Conservation (phyloP, 1,284 basidiomycete species). For the Puccinia horiana region DNA sequence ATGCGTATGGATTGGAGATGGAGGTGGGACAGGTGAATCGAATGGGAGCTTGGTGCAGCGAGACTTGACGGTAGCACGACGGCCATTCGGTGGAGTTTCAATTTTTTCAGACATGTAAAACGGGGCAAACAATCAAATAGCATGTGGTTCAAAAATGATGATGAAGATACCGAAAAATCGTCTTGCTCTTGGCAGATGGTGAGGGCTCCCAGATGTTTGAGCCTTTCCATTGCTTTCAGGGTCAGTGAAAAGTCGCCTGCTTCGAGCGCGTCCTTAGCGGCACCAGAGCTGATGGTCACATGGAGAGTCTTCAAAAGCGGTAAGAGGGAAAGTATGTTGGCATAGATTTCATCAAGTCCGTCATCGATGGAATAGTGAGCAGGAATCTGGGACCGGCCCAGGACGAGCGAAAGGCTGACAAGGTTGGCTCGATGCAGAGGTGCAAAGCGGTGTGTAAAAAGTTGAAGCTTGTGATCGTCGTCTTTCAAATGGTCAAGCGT, state of each 20-base stretch:
- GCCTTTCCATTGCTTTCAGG: slow-evolving; percentile 2
- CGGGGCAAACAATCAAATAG: neutral
- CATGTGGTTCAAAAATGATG: neutral
- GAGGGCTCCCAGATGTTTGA: neutral
- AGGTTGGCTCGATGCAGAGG: slow-evolving; percentile 11
- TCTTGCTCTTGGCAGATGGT: neutral
- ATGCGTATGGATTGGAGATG: neutral
- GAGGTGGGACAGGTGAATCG: neutral
- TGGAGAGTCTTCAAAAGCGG: neutral
- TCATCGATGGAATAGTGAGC: slow-evolving; percentile 6
- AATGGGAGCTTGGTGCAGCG: neutral
- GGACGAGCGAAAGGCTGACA: neutral
- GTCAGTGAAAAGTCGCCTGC: slow-evolving; percentile 4
- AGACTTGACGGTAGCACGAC: neutral
- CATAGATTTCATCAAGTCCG: slow-evolving; percentile 22
- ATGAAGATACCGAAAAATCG: neutral
- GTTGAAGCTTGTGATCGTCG: slow-evolving; percentile 8
- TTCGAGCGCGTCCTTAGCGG: neutral
- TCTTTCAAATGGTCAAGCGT: neutral
- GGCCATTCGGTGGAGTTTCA: neutral
- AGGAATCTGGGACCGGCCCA: slow-evolving; percentile 9
- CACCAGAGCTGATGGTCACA: neutral
- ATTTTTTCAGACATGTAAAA: neutral
- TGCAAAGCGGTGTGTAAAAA: slow-evolving; percentile 9
- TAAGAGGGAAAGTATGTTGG: slow-evolving; percentile 17